phyloP scores from a whole-genome alignment of 2,329 filamentous ascomycete species.

The Apiospora pterosperma region DNA sequence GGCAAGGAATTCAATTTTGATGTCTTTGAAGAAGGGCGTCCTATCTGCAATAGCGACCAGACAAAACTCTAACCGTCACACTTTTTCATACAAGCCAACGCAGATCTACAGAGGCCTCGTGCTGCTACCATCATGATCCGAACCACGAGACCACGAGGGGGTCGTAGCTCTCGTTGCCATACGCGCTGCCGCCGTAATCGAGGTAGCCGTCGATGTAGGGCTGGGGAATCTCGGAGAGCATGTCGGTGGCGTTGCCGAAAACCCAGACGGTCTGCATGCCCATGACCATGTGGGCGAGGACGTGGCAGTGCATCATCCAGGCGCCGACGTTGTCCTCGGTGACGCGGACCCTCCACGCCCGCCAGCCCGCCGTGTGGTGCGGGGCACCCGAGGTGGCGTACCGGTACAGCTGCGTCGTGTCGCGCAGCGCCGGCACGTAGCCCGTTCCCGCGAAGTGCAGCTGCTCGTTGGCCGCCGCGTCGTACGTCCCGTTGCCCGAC shows the following conservation, averaged over 20 bases:
- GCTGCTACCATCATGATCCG: background rate
- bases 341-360: conserved; percentile 53
- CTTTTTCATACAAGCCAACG: background rate
- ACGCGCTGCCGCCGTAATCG: conserved; percentile 41
- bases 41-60: too few relatives aligned
- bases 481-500: conserved; percentile 49
- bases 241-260: conserved; percentile 34
- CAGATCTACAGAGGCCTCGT: too few relatives aligned
- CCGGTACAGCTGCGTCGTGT: conserved; percentile 53
- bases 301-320: conserved; percentile 63
- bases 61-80: too few relatives aligned
- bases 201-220: conserved; percentile 38
- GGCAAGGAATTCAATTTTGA: too few relatives aligned
- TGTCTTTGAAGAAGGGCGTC: too few relatives aligned
- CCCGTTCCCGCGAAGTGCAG: conserved; percentile 24
- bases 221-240: conserved; percentile 28
- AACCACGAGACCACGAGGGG: conserved; percentile 21
- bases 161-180: conserved; percentile 36
- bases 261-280: conserved; percentile 43
- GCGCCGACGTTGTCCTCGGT: conserved; percentile 47
- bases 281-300: conserved; percentile 57
- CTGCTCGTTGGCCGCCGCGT: conserved; percentile 44
- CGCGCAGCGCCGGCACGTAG: conserved; percentile 35
- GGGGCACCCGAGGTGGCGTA: conserved; percentile 41
- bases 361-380: conserved; percentile 49